Conservation (phyloP, 495 filamentous ascomycete genomes). For the Sordaria brevicollis region DNA sequence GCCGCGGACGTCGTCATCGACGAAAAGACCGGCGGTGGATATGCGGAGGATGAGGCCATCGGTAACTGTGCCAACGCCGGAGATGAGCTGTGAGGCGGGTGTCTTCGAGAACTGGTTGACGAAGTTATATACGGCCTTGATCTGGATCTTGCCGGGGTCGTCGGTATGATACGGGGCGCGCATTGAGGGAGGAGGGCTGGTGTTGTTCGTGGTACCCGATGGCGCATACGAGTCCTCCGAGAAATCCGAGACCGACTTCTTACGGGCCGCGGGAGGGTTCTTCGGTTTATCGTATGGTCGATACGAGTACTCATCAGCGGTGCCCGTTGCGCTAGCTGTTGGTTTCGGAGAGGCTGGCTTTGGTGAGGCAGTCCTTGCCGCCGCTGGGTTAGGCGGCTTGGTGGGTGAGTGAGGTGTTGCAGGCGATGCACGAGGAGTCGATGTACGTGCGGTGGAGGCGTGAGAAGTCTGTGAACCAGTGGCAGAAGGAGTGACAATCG, state of each 20-base stretch:
- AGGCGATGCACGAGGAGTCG: not conserved
- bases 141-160: conserved; percentile 89
- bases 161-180: conserved; percentile 68
- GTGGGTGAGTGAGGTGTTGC: conserved; percentile 8
- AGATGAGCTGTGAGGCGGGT: conserved; percentile 71
- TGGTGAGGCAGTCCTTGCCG: not conserved
- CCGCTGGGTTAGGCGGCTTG: not conserved
- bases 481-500: conserved; percentile 19
- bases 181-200: conserved; percentile 70
- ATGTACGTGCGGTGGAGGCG: not conserved
- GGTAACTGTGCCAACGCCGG: conserved; percentile 63
- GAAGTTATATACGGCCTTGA: conserved; percentile 84
- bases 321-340: conserved; percentile 42
- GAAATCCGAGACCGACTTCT: conserved; percentile 51
- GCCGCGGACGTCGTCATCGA: conserved; percentile 85
- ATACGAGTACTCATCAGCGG: conserved; percentile 63
- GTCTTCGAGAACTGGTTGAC: conserved; percentile 72
- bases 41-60: conserved; percentile 80
- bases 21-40: conserved; percentile 84
- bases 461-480: conserved; percentile 1
- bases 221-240: conserved; percentile 80
- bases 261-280: conserved; percentile 30
- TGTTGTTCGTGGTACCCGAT: conserved; percentile 72
- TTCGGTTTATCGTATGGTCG: conserved; percentile 73
- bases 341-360: conserved; percentile 13